phyloP scores from a whole-genome alignment of 805 yeast genomes.

The Ogataea paradorogensis region DNA sequence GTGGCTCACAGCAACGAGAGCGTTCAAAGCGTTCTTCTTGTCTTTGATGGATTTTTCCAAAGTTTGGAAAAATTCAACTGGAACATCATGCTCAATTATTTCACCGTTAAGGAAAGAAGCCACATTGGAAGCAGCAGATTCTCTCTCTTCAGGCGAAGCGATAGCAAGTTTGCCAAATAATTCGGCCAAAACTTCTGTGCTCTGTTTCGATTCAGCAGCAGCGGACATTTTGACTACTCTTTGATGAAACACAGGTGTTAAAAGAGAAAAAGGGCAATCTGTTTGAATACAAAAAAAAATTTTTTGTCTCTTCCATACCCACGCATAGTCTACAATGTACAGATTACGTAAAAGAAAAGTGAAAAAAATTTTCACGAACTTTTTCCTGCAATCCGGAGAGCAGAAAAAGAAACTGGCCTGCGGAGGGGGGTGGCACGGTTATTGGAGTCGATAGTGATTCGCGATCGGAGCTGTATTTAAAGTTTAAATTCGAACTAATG shows the following conservation, averaged over 20 bases:
- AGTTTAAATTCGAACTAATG: not conserved
- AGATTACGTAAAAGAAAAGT: constrained; percentile 9
- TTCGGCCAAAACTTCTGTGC: constrained; percentile 83
- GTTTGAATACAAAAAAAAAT: constrained; percentile 11
- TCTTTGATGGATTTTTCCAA: constrained; percentile 71
- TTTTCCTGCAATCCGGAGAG: constrained; percentile 1
- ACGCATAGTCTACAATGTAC: constrained; percentile 11
- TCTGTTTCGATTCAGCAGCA: constrained; percentile 60
- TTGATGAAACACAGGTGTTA: constrained; percentile 10
- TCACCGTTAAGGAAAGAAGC: constrained; percentile 94
- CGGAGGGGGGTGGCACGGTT: not conserved
- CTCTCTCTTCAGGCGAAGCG: constrained; percentile 80
- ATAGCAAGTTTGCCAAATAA: constrained; percentile 89
- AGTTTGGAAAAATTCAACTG: constrained; percentile 78
- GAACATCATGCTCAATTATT: constrained; percentile 97
- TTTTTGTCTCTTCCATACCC: constrained; percentile 10
- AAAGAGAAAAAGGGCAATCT: constrained; percentile 12
- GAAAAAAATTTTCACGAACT: constrained; percentile 10
- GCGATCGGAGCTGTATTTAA: not conserved
- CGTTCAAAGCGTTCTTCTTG: constrained; percentile 82
- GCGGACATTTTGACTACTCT: constrained; percentile 21
- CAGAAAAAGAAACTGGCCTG: constrained; percentile 6
- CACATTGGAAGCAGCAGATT: constrained; percentile 82
- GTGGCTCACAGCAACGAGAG: constrained; percentile 79
- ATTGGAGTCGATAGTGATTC: not conserved